These are phyloP conservation scores for Epichloe baconii DNA, from an alignment of 2,329 filamentous ascomycete genomes.

Conservation along the genomic window DNA sequence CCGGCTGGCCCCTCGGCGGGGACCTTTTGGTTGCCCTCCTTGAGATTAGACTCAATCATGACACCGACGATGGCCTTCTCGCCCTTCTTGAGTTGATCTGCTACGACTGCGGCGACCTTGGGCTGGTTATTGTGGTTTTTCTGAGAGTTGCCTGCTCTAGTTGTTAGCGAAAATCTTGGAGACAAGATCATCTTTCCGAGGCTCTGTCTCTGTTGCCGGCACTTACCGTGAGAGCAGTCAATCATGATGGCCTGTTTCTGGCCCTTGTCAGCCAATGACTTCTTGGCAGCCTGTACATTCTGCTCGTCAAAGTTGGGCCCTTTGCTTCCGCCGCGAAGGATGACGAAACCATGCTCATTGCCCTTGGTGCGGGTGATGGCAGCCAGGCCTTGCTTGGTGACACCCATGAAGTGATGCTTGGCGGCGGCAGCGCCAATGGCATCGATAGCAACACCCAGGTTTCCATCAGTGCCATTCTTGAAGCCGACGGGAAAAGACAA, in stretches of 20 bases:
- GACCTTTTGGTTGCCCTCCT: slow-evolving; percentile 76
- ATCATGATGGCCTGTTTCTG: slow-evolving; percentile 90
- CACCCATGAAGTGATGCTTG: slow-evolving; percentile 96
- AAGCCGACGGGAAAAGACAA: slow-evolving; percentile 98
- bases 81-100: slow-evolving; percentile 74
- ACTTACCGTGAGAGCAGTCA: slow-evolving; percentile 86
- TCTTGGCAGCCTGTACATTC: slow-evolving; percentile 66
- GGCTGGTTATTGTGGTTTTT: slow-evolving; percentile 98
- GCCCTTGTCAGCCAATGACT: slow-evolving; percentile 67
- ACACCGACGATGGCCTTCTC: slow-evolving; percentile 86
- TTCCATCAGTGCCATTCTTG: slow-evolving; percentile 98
- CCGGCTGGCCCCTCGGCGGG: slow-evolving; percentile 65
- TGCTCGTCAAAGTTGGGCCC: slow-evolving; percentile 90
- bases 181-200: background rate
- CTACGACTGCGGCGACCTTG: slow-evolving; percentile 53
- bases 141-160: slow-evolving; percentile 66
- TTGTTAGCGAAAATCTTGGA: background rate
- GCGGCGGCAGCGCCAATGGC: slow-evolving; percentile 78
- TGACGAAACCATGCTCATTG: slow-evolving; percentile 96
- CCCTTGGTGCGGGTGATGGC: slow-evolving; percentile 88
- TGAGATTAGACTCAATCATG: slow-evolving; percentile 98
- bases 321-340: slow-evolving; percentile 79
- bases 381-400: slow-evolving; percentile 92
- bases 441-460: slow-evolving; percentile 81
- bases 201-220: background rate